Evolutionary conservation across 2,329 filamentous ascomycete species (phyloP).

Genomic region (Cladobotryum protrusum): DNA sequence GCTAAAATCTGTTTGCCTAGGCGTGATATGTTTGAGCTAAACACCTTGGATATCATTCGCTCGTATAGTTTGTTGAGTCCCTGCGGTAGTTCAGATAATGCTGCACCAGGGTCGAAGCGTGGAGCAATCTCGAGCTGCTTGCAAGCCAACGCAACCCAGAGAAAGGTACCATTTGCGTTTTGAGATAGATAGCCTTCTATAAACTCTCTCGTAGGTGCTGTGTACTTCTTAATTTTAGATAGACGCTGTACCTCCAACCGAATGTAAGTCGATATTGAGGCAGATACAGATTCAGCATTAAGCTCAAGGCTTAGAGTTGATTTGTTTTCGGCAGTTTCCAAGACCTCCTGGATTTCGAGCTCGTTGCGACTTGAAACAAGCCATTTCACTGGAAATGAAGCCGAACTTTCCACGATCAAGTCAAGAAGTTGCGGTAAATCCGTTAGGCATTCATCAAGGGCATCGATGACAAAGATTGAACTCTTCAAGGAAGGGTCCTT

Average conservation of each 20-base stretch:
- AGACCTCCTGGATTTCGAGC: slow-evolving; percentile 12
- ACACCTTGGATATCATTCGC: slow-evolving; percentile 25
- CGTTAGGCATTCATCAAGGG: slow-evolving; percentile 34
- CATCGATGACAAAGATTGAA: slow-evolving; percentile 36
- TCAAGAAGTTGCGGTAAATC: slow-evolving; percentile 31
- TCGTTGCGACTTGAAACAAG: neutral
- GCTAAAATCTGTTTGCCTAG: too few species aligned
- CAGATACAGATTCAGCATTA: slow-evolving; percentile 18
- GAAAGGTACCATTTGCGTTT: slow-evolving; percentile 30
- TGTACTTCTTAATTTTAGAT: slow-evolving; percentile 7
- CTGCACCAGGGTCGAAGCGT: slow-evolving; percentile 11
- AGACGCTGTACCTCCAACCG: neutral
- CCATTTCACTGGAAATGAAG: neutral
- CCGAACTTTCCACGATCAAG: slow-evolving; percentile 19
- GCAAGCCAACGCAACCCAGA: slow-evolving; percentile 18
- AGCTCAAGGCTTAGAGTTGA: neutral
- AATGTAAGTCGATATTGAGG: neutral
- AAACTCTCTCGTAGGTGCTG: neutral
- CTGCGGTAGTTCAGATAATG: slow-evolving; percentile 24
- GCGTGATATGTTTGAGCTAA: neutral
- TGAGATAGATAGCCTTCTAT: slow-evolving; percentile 14
- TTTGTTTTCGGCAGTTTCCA: slow-evolving; percentile 1
- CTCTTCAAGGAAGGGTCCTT: slow-evolving; percentile 23
- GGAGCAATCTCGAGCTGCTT: slow-evolving; percentile 7
- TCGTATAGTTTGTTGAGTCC: slow-evolving; percentile 31